A percentile compares a stretch with the other conserved stretches of the same genome.
These are phyloP conservation scores for Tricholoma hemisulphureum DNA, from an alignment of 768 basidiomycete species.

Conservation along the genomic window DNA sequence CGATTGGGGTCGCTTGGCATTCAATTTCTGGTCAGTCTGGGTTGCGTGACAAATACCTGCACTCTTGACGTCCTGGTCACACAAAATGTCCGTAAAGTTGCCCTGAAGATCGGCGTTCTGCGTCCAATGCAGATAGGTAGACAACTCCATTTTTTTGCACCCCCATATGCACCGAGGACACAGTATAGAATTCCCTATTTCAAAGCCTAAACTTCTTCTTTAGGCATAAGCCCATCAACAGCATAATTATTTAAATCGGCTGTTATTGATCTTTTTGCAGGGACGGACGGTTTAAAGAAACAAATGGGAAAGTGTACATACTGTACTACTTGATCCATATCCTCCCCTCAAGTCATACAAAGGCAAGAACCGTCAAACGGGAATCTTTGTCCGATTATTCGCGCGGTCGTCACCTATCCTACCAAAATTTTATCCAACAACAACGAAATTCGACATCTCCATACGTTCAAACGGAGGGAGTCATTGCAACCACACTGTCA, in stretches of 20 bases:
- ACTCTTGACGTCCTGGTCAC: constrained; percentile 26
- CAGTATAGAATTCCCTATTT: too few relatives aligned
- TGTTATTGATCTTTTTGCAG: not conserved
- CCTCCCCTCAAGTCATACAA: too few relatives aligned
- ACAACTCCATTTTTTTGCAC: not conserved
- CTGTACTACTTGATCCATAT: too few relatives aligned
- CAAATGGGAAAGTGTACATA: too few relatives aligned
- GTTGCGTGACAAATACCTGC: constrained; percentile 32
- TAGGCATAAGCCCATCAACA: too few relatives aligned
- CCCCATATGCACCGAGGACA: not conserved
- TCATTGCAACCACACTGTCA: not conserved
- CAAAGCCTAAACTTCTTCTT: too few relatives aligned
- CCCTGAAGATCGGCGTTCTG: constrained; percentile 36
- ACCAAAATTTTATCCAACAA: too few relatives aligned
- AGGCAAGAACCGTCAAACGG: not conserved
- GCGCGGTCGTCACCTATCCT: not conserved
- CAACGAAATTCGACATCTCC: too few relatives aligned
- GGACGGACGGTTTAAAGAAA: not conserved
- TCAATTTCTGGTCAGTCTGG: constrained; percentile 18
- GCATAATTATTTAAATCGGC: not conserved
- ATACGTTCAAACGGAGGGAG: not conserved
- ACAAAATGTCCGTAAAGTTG: too few relatives aligned
- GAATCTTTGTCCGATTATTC: not conserved
- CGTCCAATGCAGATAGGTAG: too few relatives aligned
- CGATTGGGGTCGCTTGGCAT: constrained; percentile 15